A percentile compares a stretch with the other conserved stretches of the same genome.
phyloP scores from a whole-genome alignment of 352 stramenopile species.

The Phytopythium delawarense region DNA sequence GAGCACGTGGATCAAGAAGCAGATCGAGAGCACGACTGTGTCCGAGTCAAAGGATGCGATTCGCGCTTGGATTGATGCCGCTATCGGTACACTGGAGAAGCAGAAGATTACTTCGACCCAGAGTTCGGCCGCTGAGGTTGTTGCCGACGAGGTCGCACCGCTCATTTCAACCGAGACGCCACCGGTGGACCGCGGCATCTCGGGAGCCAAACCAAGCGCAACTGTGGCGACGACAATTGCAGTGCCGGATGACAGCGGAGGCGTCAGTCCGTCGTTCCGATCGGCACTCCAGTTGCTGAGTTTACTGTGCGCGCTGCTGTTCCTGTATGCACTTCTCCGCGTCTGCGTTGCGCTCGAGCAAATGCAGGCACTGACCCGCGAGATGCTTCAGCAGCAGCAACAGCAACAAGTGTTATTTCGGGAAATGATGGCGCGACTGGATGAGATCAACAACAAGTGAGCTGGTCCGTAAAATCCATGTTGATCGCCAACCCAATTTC shows the following conservation, averaged over 20 bases:
- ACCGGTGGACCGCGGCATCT: too few species aligned
- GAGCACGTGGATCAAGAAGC: slow-evolving; percentile 86
- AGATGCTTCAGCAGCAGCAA: slow-evolving; percentile 49
- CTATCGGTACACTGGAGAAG: slow-evolving; percentile 18
- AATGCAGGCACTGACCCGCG: slow-evolving; percentile 53
- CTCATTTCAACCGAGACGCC: not conserved
- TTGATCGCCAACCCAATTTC: not conserved
- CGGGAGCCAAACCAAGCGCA: not conserved
- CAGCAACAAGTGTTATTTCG: slow-evolving; percentile 67
- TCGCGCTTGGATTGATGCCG: slow-evolving; percentile 46
- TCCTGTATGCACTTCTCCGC: slow-evolving; percentile 68
- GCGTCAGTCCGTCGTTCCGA: slow-evolving; percentile 8
- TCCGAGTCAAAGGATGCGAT: slow-evolving; percentile 62
- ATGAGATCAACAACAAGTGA: slow-evolving; percentile 9
- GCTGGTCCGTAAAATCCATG: not conserved
- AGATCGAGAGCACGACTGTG: slow-evolving; percentile 80
- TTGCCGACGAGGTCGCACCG: not conserved
- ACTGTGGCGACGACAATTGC: not conserved
- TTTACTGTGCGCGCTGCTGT: slow-evolving; percentile 53
- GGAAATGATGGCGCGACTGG: slow-evolving; percentile 45
- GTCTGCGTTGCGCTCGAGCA: slow-evolving; percentile 50
- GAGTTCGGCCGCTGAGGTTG: not conserved
- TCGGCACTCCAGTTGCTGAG: slow-evolving; percentile 34
- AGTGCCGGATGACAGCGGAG: not conserved
- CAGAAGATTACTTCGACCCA: not conserved